Conservation (phyloP, 2,329 filamentous ascomycete genomes). For the Triangularia setosa region DNA sequence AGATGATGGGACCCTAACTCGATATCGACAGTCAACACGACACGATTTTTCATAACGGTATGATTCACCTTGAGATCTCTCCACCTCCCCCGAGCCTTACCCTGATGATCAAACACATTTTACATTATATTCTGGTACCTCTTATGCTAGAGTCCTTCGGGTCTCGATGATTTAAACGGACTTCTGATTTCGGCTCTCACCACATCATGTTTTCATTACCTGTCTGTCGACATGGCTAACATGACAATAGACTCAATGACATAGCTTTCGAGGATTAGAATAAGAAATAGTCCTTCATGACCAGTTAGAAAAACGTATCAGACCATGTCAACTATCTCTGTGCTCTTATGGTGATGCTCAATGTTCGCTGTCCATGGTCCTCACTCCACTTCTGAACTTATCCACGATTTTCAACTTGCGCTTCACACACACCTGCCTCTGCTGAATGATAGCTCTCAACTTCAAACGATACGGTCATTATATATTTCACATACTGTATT, state of each 20-base stretch:
- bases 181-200: conserved; percentile 60
- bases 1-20: not conserved
- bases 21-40: not conserved
- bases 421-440: no score
- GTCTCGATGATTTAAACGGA: conserved; percentile 77
- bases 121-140: conserved; percentile 87
- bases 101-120: conserved; percentile 70
- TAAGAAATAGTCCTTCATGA: not conserved
- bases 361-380: not conserved
- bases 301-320: not conserved
- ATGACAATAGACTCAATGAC: not conserved
- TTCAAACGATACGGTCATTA: not conserved
- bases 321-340: not conserved
- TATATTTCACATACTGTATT: not conserved
- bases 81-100: conserved; percentile 25
- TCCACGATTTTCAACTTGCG: no score
- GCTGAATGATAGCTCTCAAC: no score
- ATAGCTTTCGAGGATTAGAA: not conserved
- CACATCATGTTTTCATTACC: not conserved
- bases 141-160: conserved; percentile 76
- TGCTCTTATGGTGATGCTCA: not conserved
- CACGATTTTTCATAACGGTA: conserved; percentile 29
- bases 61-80: conserved; percentile 23
- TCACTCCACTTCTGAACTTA: not conserved
- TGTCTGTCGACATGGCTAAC: conserved; percentile 18